Conservation (phyloP, 139 green algal genomes). For the Edaphochlamys debaryana region DNA sequence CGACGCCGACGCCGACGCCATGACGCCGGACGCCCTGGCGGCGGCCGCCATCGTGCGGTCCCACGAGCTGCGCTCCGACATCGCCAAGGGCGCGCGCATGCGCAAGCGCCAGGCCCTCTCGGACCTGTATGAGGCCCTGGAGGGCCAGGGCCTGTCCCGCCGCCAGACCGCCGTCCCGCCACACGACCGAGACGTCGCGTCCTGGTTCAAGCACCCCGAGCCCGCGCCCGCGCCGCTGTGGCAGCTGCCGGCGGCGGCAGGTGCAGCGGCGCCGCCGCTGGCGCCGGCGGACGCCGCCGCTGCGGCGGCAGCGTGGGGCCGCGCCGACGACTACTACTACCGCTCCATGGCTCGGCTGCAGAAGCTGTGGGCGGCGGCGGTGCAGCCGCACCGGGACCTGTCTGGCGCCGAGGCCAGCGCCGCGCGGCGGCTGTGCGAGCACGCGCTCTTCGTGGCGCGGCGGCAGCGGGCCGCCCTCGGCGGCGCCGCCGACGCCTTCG, state of each 20-base stretch:
- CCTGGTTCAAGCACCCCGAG: slow-evolving; percentile 68
- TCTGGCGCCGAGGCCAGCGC: slow-evolving; percentile 72
- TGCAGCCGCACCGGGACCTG: slow-evolving; percentile 82
- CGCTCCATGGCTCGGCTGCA: slow-evolving; percentile 84
- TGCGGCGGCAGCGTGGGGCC: slow-evolving; percentile 60
- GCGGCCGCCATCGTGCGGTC: slow-evolving; percentile 61
- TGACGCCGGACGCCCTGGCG: slow-evolving; percentile 67
- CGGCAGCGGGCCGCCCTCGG: slow-evolving; percentile 69
- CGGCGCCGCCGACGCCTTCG: slow-evolving; percentile 5
- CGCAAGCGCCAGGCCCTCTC: slow-evolving; percentile 95
- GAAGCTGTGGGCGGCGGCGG: slow-evolving; percentile 71
- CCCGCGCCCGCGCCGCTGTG: slow-evolving; percentile 19
- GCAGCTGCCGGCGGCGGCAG: not conserved
- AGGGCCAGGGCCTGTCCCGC: slow-evolving; percentile 70
- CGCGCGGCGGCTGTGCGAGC: slow-evolving; percentile 66
- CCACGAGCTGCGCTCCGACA: slow-evolving; percentile 64
- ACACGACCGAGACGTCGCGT: slow-evolving; percentile 41
- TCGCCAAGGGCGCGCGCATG: slow-evolving; percentile 75
- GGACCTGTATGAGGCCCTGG: slow-evolving; percentile 81
- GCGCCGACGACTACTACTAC: slow-evolving; percentile 88
- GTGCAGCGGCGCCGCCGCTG: no score
- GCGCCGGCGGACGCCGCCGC: not conserved
- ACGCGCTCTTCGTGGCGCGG: slow-evolving; percentile 80
- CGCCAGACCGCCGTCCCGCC: slow-evolving; percentile 70
- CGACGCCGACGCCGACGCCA: not conserved